Percentiles rank a stretch among this genome's conserved stretches.
Evolutionary conservation across 495 filamentous ascomycete species (phyloP).

Genomic region (Letharia columbiana): DNA sequence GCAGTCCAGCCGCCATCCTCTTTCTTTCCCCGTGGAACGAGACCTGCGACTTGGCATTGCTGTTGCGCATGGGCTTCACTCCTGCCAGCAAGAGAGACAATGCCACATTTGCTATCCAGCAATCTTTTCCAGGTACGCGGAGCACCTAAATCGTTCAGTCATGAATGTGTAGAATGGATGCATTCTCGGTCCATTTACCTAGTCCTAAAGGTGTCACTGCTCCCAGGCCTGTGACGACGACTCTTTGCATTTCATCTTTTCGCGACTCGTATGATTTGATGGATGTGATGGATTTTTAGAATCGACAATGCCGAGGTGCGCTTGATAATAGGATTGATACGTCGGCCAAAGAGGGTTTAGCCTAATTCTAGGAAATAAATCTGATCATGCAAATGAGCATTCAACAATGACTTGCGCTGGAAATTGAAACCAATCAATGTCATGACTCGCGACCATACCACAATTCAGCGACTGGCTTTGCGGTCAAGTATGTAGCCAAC

Average conservation of each 20-base stretch:
- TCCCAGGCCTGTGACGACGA: conserved; percentile 91
- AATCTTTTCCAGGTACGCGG: conserved; percentile 73
- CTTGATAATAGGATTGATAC: too few species aligned
- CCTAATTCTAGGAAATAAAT: background rate
- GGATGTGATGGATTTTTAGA: too few species aligned
- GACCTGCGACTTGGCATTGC: conserved; percentile 74
- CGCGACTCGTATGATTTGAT: background rate
- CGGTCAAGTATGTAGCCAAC: conserved; percentile 14
- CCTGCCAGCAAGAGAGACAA: conserved; percentile 57
- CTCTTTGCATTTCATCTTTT: conserved; percentile 66
- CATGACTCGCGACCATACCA: conserved; percentile 12
- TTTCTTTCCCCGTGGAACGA: conserved; percentile 57
- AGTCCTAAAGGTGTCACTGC: conserved; percentile 86
- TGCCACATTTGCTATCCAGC: conserved; percentile 67
- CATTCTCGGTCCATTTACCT: conserved; percentile 36
- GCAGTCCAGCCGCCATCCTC: conserved; percentile 59
- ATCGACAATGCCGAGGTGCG: too few species aligned
- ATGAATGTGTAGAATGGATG: background rate
- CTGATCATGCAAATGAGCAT: background rate
- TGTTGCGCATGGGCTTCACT: conserved; percentile 56
- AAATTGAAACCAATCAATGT: background rate
- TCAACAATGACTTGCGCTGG: background rate
- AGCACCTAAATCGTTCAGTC: conserved; percentile 42
- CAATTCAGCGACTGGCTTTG: conserved; percentile 10
- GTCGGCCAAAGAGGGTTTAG: background rate